Percentiles rank a stretch among this genome's conserved stretches.
Conservation (phyloP, 2,329 filamentous ascomycete species). For the Colletotrichum sp. region DNA sequence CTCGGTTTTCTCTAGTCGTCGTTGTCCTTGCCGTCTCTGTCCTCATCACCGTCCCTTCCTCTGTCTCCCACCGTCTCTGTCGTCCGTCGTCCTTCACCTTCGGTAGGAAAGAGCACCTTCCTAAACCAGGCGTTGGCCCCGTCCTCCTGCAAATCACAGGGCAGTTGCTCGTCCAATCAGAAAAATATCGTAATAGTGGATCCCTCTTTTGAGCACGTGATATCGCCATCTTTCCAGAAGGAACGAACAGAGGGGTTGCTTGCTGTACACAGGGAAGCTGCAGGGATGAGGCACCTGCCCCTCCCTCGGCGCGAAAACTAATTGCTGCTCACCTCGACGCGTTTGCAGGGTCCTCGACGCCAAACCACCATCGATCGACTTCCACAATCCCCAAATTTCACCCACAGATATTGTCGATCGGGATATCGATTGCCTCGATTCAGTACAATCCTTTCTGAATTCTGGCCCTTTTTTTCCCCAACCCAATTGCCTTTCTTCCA, state of each 20-base stretch:
- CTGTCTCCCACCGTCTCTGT: neutral
- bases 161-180: neutral
- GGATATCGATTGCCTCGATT: neutral
- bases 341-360: neutral
- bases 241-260: neutral
- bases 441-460: neutral
- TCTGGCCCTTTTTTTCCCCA: neutral
- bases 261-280: neutral
- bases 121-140: neutral
- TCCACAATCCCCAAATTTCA: neutral
- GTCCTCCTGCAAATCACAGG: neutral
- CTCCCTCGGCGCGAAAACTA: constrained; percentile 3
- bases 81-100: neutral
- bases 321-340: neutral
- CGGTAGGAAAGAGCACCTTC: neutral
- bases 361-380: neutral
- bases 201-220: neutral
- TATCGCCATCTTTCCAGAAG: neutral
- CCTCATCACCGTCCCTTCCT: neutral
- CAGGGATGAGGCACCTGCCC: neutral
- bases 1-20: neutral
- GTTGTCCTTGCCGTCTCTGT: neutral
- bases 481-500: neutral
- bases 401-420: neutral
- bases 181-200: neutral